Evolutionary conservation across 164 flowering plant species (phyloP).

Genomic region (Piper longum): DNA sequence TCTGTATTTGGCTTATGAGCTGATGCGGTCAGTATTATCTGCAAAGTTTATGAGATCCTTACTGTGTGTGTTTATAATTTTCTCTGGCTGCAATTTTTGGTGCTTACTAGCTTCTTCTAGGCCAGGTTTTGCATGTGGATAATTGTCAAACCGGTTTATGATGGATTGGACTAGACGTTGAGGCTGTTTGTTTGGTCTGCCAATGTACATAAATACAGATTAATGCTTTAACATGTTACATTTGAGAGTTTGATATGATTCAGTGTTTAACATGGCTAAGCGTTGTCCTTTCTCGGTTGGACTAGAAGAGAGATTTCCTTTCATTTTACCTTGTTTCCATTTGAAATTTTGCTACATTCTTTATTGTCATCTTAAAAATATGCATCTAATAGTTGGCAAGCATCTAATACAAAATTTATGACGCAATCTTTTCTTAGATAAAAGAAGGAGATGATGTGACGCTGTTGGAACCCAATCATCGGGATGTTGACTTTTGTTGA

Average conservation of each 20-base stretch:
- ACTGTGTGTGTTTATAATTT: neutral
- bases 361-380: too few relatives aligned
- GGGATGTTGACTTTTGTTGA: slow-evolving; percentile 48
- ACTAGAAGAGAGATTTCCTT: too few relatives aligned
- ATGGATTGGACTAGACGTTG: too few relatives aligned
- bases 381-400: neutral
- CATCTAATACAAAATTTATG: too few relatives aligned
- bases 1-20: slow-evolving; percentile 50
- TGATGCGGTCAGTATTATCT: slow-evolving; percentile 43
- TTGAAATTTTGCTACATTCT: too few relatives aligned
- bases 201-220: too few relatives aligned
- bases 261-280: too few relatives aligned
- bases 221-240: too few relatives aligned
- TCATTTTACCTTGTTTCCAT: too few relatives aligned
- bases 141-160: neutral
- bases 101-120: neutral
- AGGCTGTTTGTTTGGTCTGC: too few relatives aligned
- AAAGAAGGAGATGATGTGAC: slow-evolving; percentile 69
- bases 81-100: neutral
- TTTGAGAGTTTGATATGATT: too few relatives aligned
- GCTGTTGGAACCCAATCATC: slow-evolving; percentile 48
- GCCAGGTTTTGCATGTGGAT: neutral
- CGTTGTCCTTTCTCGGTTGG: too few relatives aligned
- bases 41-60: neutral
- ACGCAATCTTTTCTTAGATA: slow-evolving; percentile 23